phyloP scores from a whole-genome alignment of 2,329 filamentous ascomycete genomes.

The Epichloe sibirici region DNA sequence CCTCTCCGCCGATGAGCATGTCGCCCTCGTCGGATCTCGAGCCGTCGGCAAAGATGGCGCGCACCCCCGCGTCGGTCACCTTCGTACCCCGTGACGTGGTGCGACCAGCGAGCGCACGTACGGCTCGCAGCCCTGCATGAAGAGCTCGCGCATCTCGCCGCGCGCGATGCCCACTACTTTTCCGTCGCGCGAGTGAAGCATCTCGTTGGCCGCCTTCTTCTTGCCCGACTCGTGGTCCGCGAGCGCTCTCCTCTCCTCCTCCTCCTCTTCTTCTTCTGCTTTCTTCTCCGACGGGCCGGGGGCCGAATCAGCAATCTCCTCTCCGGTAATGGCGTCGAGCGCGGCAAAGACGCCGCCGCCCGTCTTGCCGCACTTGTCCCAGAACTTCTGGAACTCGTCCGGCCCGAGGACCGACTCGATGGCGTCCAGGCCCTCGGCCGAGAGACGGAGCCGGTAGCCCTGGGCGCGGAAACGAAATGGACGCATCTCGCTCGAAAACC shows the following conservation, averaged over 20 bases:
- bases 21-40: conserved; percentile 44
- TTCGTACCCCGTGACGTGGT: conserved; percentile 49
- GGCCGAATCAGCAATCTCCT: conserved; percentile 19
- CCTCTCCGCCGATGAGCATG: conserved; percentile 50
- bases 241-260: too few species aligned
- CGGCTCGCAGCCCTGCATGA: conserved; percentile 43
- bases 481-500: conserved; percentile 43
- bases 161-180: conserved; percentile 50
- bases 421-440: conserved; percentile 42
- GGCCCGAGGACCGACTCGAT: conserved; percentile 45
- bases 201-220: conserved; percentile 10
- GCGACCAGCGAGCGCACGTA: conserved; percentile 44
- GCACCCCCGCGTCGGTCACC: conserved; percentile 39
- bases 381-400: conserved; percentile 39
- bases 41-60: conserved; percentile 47
- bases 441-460: conserved; percentile 49
- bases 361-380: conserved; percentile 46
- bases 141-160: conserved; percentile 49
- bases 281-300: conserved; percentile 1
- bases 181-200: conserved; percentile 38
- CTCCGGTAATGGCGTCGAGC: conserved; percentile 42
- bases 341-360: conserved; percentile 39
- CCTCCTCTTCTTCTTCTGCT: not conserved
- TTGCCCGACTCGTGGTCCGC: too few species aligned
- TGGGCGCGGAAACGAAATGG: conserved; percentile 45